Evolutionary conservation across 306 rosid genomes (phyloP).

Genomic region (Gillenia trifoliata): DNA sequence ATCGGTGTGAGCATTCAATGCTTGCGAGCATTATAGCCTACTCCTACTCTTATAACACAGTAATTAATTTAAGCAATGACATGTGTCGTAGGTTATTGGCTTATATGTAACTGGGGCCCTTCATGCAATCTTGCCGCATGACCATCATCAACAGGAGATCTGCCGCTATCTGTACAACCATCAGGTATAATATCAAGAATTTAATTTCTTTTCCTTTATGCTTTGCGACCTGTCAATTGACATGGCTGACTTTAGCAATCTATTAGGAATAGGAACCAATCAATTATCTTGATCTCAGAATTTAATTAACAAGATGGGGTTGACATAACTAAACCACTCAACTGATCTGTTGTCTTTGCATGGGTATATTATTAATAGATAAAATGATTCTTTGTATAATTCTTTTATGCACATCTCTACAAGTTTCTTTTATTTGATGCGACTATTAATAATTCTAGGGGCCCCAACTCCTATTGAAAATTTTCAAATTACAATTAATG

Average conservation of each 20-base stretch:
- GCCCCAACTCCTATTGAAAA: no score
- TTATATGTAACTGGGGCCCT: constrained; percentile 47
- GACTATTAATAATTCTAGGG: no score
- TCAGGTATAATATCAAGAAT: constrained; percentile 32
- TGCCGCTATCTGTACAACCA: constrained; percentile 62
- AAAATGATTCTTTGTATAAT: no score
- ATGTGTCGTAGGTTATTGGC: constrained; percentile 50
- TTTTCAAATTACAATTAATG: no score
- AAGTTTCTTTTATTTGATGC: not conserved
- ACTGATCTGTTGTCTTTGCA: not conserved
- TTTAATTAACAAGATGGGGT: not conserved
- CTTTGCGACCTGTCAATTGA: not conserved
- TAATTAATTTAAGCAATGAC: not conserved
- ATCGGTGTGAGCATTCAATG: no score
- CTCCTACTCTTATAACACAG: not conserved
- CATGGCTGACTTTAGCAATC: not conserved
- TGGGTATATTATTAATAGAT: not conserved
- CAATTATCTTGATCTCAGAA: no score
- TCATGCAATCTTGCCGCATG: constrained; percentile 17
- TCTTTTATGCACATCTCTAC: no score
- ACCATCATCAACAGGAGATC: constrained; percentile 48
- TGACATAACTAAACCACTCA: not conserved
- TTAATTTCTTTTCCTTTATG: not conserved
- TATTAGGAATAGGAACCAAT: no score
- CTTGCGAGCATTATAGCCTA: no score